Conservation (phyloP, 2,329 filamentous ascomycete genomes). For the Chaetomiaceae sp. region DNA sequence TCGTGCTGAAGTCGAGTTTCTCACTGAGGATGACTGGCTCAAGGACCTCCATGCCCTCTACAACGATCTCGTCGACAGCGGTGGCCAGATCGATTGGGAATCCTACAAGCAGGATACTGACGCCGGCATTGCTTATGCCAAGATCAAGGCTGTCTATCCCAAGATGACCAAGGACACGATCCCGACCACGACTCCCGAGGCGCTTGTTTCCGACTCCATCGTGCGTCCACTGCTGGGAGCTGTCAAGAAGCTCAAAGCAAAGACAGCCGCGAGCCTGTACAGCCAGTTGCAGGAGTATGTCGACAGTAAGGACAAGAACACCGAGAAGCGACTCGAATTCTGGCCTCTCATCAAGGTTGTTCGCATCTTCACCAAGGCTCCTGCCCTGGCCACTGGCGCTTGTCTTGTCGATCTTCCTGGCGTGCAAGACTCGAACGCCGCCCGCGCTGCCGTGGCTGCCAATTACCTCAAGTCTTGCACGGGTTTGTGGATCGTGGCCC, state of each 20-base stretch:
- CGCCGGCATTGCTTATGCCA: constrained; percentile 44
- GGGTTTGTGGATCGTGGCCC: constrained; percentile 55
- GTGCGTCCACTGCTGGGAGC: constrained; percentile 45
- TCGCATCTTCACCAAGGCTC: constrained; percentile 33
- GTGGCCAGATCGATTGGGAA: constrained; percentile 31
- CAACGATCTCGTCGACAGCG: constrained; percentile 36
- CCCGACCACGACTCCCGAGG: constrained; percentile 32
- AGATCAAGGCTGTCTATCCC: constrained; percentile 46
- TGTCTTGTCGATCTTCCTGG: constrained; percentile 47
- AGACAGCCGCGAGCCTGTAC: constrained; percentile 43
- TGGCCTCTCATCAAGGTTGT: constrained; percentile 53
- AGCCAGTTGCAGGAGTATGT: constrained; percentile 42
- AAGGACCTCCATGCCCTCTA: constrained; percentile 46
- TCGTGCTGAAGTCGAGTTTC: constrained; percentile 54
- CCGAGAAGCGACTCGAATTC: constrained; percentile 28
- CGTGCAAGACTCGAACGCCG: constrained; percentile 55
- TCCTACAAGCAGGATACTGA: constrained; percentile 37
- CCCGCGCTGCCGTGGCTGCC: constrained; percentile 51
- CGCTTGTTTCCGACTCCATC: constrained; percentile 39
- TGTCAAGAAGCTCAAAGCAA: constrained; percentile 34
- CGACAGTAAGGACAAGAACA: constrained; percentile 49
- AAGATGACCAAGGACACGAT: constrained; percentile 35
- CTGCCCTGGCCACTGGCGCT: constrained; percentile 34
- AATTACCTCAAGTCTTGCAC: constrained; percentile 56
- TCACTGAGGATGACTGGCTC: constrained; percentile 47